Percentiles rank a stretch among this genome's conserved stretches.
Evolutionary conservation across 2,329 filamentous ascomycete species (phyloP).

Genomic region (Gliomastix tumulicola): DNA sequence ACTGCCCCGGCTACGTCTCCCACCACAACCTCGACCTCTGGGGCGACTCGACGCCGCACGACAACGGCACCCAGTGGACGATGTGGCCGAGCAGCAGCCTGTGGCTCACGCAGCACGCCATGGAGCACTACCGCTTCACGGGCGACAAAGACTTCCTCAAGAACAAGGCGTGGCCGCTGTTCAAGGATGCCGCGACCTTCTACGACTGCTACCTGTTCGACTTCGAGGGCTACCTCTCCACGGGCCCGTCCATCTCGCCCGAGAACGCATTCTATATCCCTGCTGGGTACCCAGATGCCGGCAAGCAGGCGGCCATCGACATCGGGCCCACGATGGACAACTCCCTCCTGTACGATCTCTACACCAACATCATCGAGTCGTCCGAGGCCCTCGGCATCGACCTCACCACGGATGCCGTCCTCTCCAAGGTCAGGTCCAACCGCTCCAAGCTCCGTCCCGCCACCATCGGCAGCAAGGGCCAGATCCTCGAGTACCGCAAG

Average conservation of each 20-base stretch:
- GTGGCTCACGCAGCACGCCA: slow-evolving; percentile 4
- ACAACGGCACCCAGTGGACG: slow-evolving; percentile 4
- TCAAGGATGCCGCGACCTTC: slow-evolving; percentile 20
- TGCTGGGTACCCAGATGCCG: background rate
- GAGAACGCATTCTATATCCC: slow-evolving; percentile 12
- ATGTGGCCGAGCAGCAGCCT: slow-evolving; percentile 3
- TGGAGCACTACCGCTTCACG: slow-evolving; percentile 1
- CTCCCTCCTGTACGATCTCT: slow-evolving; percentile 8
- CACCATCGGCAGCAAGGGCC: background rate
- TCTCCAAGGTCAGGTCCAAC: slow-evolving; percentile 1
- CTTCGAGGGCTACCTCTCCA: slow-evolving; percentile 9
- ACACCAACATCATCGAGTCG: slow-evolving; percentile 5
- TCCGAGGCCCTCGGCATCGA: slow-evolving; percentile 5
- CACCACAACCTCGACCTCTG: slow-evolving; percentile 29
- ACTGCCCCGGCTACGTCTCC: slow-evolving; percentile 17
- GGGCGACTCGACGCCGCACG: slow-evolving; percentile 15
- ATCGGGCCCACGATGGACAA: slow-evolving; percentile 7
- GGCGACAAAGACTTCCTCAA: slow-evolving; percentile 12
- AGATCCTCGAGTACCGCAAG: slow-evolving; percentile 27
- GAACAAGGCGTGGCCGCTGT: slow-evolving; percentile 16
- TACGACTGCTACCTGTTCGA: slow-evolving; percentile 15
- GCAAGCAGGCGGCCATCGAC: slow-evolving; percentile 4
- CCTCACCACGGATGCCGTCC: slow-evolving; percentile 1
- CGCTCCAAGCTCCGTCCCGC: background rate
- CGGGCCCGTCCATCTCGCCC: slow-evolving; percentile 14